These are phyloP conservation scores for Leptographium wingfieldii DNA, from an alignment of 2,329 filamentous ascomycete genomes.

Conservation along the genomic window DNA sequence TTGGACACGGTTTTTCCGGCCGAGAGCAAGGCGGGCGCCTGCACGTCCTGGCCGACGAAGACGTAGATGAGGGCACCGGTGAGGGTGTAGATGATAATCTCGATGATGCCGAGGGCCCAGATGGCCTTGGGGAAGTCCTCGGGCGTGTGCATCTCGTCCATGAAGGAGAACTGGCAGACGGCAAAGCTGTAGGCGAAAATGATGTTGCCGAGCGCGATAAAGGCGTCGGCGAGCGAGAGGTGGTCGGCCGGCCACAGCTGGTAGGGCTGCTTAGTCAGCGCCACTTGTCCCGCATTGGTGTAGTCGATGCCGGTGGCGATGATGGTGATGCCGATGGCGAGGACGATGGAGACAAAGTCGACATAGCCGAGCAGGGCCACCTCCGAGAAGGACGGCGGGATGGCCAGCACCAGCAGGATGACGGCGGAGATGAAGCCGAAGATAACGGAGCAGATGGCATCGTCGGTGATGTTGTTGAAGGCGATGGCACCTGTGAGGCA, in stretches of 20 bases:
- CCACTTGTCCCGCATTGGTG: constrained; percentile 26
- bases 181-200: constrained; percentile 54
- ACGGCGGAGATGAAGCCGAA: constrained; percentile 34
- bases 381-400: constrained; percentile 36
- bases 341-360: constrained; percentile 35
- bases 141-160: constrained; percentile 41
- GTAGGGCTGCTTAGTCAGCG: constrained; percentile 22
- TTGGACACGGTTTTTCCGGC: constrained; percentile 47
- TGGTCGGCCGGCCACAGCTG: constrained; percentile 32
- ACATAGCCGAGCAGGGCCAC: constrained; percentile 37
- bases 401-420: constrained; percentile 30
- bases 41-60: constrained; percentile 39
- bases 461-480: constrained; percentile 49
- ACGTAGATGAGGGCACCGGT: constrained; percentile 4
- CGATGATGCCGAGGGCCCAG: constrained; percentile 43
- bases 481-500: constrained; percentile 58
- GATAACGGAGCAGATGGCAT: constrained; percentile 34
- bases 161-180: constrained; percentile 39
- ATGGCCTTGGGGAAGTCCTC: constrained; percentile 40
- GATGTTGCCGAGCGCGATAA: constrained; percentile 54
- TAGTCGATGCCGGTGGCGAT: constrained; percentile 3
- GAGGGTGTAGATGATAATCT: constrained; percentile 6
- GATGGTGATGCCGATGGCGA: constrained; percentile 4
- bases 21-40: constrained; percentile 55
- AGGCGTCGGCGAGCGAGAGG: constrained; percentile 38